phyloP scores from a whole-genome alignment of 768 basidiomycete genomes.

The Termitomyces heimii region DNA sequence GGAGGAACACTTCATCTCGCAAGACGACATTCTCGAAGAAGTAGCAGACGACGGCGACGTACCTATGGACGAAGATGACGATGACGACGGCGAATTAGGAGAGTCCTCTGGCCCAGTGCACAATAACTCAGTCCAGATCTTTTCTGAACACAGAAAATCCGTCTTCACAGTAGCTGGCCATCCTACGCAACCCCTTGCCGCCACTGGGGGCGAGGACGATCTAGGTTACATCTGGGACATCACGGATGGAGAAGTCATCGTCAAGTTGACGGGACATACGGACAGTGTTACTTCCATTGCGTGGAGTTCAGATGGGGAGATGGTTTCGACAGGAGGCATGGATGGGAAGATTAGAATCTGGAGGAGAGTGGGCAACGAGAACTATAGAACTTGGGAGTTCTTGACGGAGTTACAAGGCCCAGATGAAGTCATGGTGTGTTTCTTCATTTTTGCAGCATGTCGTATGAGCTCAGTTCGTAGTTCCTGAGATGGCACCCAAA shows the following conservation, averaged over 20 bases:
- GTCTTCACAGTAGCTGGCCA: constrained; percentile 85
- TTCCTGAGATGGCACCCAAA: constrained; percentile 97
- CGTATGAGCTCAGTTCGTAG: constrained; percentile 32
- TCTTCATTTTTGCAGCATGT: neutral
- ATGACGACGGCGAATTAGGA: constrained; percentile 41
- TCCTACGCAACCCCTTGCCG: constrained; percentile 76
- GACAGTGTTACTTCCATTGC: constrained; percentile 80
- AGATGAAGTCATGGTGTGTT: constrained; percentile 87
- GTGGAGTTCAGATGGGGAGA: constrained; percentile 87
- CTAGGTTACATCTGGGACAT: constrained; percentile 91
- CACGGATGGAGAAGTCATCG: constrained; percentile 72
- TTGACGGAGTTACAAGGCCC: constrained; percentile 89
- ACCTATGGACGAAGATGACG: constrained; percentile 70
- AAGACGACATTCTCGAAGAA: constrained; percentile 62
- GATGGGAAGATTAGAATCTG: constrained; percentile 93
- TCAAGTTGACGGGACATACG: constrained; percentile 85
- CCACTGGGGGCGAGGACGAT: constrained; percentile 95
- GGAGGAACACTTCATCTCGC: constrained; percentile 55
- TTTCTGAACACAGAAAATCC: constrained; percentile 62
- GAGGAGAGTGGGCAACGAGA: constrained; percentile 73
- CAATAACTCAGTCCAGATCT: constrained; percentile 66
- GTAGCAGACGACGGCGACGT: constrained; percentile 59
- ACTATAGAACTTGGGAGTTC: constrained; percentile 88
- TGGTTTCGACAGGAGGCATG: constrained; percentile 97
- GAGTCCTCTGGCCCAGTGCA: constrained; percentile 36